Base-by-base conservation (phyloP, 768 basidiomycete species). In the Mycena epipterygia region DNA sequence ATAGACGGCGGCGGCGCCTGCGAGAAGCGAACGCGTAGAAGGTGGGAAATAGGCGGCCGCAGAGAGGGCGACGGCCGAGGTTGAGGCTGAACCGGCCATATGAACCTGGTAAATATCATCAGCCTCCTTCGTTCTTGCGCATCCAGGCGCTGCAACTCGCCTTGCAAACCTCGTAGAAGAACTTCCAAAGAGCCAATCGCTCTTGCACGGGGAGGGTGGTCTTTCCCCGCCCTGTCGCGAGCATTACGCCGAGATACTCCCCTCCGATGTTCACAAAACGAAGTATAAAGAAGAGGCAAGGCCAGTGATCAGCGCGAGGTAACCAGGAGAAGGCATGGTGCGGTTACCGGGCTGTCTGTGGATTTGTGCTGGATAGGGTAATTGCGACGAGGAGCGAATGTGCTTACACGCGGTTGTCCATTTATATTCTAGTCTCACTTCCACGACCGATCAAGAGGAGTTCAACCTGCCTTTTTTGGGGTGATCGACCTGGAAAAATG, bases 291-390 rank as follows among this genome's bases (percentile, higher is more conserved):
- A 41, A 32, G 65, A 48, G 21, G 42, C 48, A 21, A 67, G 65
- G 2, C 56, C 33, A 32, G 37, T 33, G n/a, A 67, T 37, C 3
- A 59, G 44, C 2, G 58, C 66, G 39, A 60, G 30, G 21, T 48
- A 35, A 23, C 46, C 57, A 23, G 57, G 65, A 42, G 66, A 29
- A 67, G 66, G 41, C 64, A 65, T 65, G 30, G 51, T 37, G n/a
- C n/a, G n/a, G n/a, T n/a, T n/a, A n/a, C n/a, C n/a, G n/a, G n/a
- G n/a, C n/a, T n/a, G n/a, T n/a, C n/a, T n/a, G n/a, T n/a, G n/a
- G n/a, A n/a, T n/a, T n/a, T n/a, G n/a, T n/a, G n/a, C n/a, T n/a
- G n/a, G n/a, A n/a, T n/a, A n/a, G n/a, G n/a, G n/a, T n/a, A n/a
- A n/a, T n/a, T n/a, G n/a, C n/a, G n/a, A n/a, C n/a, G n/a, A n/a